Percentiles rank a stretch among this genome's conserved stretches.
Evolutionary conservation across 2,329 filamentous ascomycete genomes (phyloP).

Genomic region (Ophiosphaerella herpotricha): DNA sequence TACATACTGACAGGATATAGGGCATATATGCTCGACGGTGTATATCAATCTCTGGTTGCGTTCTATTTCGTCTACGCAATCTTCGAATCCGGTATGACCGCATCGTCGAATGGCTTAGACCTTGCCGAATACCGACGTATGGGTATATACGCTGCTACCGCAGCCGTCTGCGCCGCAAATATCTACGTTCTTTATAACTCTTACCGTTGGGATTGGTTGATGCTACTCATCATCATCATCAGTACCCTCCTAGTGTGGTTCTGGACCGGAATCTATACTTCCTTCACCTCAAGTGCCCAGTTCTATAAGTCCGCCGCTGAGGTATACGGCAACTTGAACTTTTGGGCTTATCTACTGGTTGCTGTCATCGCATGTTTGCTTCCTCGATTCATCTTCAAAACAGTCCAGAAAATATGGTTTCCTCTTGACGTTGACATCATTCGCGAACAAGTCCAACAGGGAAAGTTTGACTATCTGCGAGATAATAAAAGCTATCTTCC

Average conservation of each 20-base stretch:
- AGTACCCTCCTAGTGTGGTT: slow-evolving; percentile 89
- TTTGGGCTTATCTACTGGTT: slow-evolving; percentile 84
- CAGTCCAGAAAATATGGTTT: slow-evolving; percentile 89
- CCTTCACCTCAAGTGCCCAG: slow-evolving; percentile 59
- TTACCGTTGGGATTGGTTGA: slow-evolving; percentile 98
- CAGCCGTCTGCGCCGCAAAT: slow-evolving; percentile 87
- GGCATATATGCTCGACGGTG: slow-evolving; percentile 89
- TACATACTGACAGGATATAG: slow-evolving; percentile 30
- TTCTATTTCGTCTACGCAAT: slow-evolving; percentile 92
- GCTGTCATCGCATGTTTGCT: slow-evolving; percentile 82
- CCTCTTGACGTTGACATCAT: slow-evolving; percentile 94
- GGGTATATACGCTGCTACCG: slow-evolving; percentile 83
- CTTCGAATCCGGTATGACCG: slow-evolving; percentile 70
- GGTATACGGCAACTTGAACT: slow-evolving; percentile 78
- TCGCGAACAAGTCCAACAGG: slow-evolving; percentile 84
- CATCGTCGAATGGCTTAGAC: slow-evolving; percentile 72
- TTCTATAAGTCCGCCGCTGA: slow-evolving; percentile 81
- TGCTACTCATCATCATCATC: slow-evolving; percentile 77
- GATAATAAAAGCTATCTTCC: slow-evolving; percentile 57
- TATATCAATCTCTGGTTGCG: slow-evolving; percentile 91
- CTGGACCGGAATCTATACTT: slow-evolving; percentile 90
- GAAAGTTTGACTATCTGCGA: slow-evolving; percentile 77
- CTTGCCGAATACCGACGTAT: slow-evolving; percentile 81
- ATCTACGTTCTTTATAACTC: slow-evolving; percentile 94
- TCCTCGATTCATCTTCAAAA: slow-evolving; percentile 85